phyloP scores from a whole-genome alignment of 192 early-diverging fungal species.

The Coemansia sp. region DNA sequence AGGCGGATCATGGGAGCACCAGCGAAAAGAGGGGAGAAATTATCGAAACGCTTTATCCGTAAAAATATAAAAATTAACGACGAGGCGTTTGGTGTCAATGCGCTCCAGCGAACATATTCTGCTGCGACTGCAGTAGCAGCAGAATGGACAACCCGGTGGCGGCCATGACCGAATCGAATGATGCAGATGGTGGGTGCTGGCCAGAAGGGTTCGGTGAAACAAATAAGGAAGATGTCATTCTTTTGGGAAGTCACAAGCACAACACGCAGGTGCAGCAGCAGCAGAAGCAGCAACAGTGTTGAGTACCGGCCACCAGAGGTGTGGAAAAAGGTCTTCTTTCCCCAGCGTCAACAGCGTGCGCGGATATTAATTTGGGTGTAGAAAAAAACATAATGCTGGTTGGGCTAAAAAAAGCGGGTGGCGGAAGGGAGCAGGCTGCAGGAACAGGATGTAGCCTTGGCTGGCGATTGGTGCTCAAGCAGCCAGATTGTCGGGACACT shows the following conservation, averaged over 20 bases:
- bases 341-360: background rate
- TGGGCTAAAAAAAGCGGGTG: background rate
- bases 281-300: background rate
- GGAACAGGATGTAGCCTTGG: conserved; percentile 6
- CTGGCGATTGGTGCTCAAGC: conserved; percentile 6
- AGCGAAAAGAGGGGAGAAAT: background rate
- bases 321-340: background rate
- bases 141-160: background rate
- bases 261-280: background rate
- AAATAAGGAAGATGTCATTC: background rate
- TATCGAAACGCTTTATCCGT: background rate
- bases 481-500: background rate
- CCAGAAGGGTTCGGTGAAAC: background rate
- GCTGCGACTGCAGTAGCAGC: background rate
- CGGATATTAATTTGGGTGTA: background rate
- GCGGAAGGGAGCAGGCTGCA: conserved; percentile 3
- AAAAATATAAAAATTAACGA: background rate
- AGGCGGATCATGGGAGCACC: too few relatives aligned
- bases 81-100: background rate
- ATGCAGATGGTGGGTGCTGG: background rate
- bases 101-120: background rate
- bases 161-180: background rate
- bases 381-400: background rate
- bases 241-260: background rate
- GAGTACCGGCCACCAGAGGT: background rate